Evolutionary conservation across 768 basidiomycete species (phyloP).

Genomic region (Lanmaoa pseudosensibilis): DNA sequence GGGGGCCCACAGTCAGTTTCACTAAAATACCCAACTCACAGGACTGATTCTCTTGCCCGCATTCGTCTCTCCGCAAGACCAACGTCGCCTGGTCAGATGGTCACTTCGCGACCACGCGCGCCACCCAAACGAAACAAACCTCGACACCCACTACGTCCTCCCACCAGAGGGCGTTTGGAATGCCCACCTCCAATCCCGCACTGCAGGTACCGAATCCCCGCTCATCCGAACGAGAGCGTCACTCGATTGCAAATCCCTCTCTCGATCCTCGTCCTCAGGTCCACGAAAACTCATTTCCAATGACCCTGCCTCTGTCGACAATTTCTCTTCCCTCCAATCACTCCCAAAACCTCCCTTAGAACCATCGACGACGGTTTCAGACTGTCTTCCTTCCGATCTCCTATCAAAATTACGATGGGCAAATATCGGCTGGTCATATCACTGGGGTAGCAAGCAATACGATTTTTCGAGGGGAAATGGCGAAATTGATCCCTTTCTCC

Average conservation of each 20-base stretch:
- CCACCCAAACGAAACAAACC: slow-evolving; percentile 83
- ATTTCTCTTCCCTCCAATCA: slow-evolving; percentile 50
- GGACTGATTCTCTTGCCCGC: slow-evolving; percentile 56
- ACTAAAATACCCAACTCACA: no score
- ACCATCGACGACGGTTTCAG: slow-evolving; percentile 61
- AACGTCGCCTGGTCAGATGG: slow-evolving; percentile 69
- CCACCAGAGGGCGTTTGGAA: slow-evolving; percentile 82
- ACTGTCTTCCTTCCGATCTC: slow-evolving; percentile 53
- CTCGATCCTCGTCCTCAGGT: slow-evolving; percentile 37
- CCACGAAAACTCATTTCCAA: no score
- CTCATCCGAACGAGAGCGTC: slow-evolving; percentile 38
- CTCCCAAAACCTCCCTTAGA: slow-evolving; percentile 60
- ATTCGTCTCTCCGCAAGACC: slow-evolving; percentile 61
- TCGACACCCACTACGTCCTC: slow-evolving; percentile 82
- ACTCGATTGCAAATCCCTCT: slow-evolving; percentile 10
- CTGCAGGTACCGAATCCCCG: slow-evolving; percentile 41
- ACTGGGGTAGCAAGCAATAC: slow-evolving; percentile 96
- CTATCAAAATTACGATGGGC: slow-evolving; percentile 87
- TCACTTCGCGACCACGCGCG: slow-evolving; percentile 74
- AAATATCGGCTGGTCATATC: slow-evolving; percentile 94
- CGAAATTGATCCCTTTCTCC: slow-evolving; percentile 56
- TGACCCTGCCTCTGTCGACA: slow-evolving; percentile 58
- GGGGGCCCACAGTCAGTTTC: not conserved
- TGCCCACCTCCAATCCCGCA: slow-evolving; percentile 40
- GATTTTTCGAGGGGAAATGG: slow-evolving; percentile 76